Percentiles rank a stretch among this genome's conserved stretches.
These are phyloP conservation scores for Wickerhamiella spandovensis DNA, from an alignment of 805 yeast genomes.

Conservation along the genomic window DNA sequence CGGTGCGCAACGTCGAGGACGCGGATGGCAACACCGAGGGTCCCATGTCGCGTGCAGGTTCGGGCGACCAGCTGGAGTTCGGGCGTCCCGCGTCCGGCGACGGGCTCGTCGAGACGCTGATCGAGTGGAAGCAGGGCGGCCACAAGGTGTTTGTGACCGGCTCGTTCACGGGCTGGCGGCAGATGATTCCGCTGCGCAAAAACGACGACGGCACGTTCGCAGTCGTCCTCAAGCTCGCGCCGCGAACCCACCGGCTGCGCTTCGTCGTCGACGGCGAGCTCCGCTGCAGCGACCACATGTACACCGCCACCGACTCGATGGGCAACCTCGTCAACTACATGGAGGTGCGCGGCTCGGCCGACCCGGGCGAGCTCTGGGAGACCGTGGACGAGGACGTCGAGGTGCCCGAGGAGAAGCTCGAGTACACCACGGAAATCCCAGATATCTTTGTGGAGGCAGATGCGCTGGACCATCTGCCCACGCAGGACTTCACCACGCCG, in stretches of 20 bases:
- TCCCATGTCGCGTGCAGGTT: constrained; percentile 19
- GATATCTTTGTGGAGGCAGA: constrained; percentile 30
- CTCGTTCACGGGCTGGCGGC: constrained; percentile 95
- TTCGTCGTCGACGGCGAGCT: constrained; percentile 91
- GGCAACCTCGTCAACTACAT: constrained; percentile 90
- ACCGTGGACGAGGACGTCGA: constrained; percentile 8
- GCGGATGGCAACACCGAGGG: constrained; percentile 12
- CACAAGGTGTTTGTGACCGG: constrained; percentile 91
- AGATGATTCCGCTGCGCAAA: constrained; percentile 80
- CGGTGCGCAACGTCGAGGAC: not conserved
- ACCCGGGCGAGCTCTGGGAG: constrained; percentile 1
- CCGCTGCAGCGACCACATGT: constrained; percentile 72
- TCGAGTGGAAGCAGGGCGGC: constrained; percentile 89
- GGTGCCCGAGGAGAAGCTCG: constrained; percentile 35
- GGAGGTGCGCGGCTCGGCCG: constrained; percentile 19
- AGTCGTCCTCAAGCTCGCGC: constrained; percentile 36
- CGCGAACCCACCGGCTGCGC: constrained; percentile 86
- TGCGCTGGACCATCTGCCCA: constrained; percentile 30
- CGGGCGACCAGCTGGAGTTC: constrained; percentile 21
- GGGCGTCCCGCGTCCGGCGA: constrained; percentile 7
- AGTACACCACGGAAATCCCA: constrained; percentile 35
- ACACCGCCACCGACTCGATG: constrained; percentile 96
- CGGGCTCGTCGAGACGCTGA: constrained; percentile 18
- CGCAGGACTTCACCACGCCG: constrained; percentile 52
- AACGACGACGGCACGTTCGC: constrained; percentile 20